These are phyloP conservation scores for Excoecaria agallocha DNA, from an alignment of 345 rosid species.

Conservation along the genomic window DNA sequence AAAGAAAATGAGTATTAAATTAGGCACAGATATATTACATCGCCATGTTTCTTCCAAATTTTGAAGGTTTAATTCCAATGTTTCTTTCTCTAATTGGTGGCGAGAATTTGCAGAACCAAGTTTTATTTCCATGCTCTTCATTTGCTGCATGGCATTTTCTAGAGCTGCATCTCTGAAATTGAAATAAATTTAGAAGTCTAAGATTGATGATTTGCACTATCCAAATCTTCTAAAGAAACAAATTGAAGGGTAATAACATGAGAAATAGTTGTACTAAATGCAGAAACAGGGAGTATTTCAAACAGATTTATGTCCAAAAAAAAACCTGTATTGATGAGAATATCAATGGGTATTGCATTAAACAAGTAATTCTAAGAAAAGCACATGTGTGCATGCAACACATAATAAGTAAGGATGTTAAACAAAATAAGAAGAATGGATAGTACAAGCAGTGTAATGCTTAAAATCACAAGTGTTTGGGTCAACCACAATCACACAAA, in stretches of 20 bases:
- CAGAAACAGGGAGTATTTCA: not conserved
- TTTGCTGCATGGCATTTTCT: constrained; percentile 57
- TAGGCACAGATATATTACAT: constrained; percentile 40
- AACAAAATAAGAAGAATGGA: not conserved
- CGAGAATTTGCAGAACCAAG: constrained; percentile 55
- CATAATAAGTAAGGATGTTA: not conserved
- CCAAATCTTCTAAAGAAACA: not conserved
- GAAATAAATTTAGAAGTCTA: constrained; percentile 14
- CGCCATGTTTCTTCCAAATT: constrained; percentile 91
- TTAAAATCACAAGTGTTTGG: not conserved
- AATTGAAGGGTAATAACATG: not conserved
- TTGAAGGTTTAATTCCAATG: constrained; percentile 78
- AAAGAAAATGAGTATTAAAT: constrained; percentile 1
- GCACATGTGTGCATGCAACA: not conserved
- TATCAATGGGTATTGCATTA: too few relatives aligned
- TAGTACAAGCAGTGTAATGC: not conserved
- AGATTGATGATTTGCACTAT: not conserved
- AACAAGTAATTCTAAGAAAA: not conserved
- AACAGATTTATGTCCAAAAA: not conserved
- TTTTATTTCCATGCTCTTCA: constrained; percentile 62
- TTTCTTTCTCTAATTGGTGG: constrained; percentile 68
- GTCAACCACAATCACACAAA: not conserved
- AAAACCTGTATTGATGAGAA: too few relatives aligned
- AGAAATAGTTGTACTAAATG: not conserved
- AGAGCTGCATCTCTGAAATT: constrained; percentile 69